Conservation (phyloP, 176 grass and related monocot genomes). For the Elaeis guineensis region DNA sequence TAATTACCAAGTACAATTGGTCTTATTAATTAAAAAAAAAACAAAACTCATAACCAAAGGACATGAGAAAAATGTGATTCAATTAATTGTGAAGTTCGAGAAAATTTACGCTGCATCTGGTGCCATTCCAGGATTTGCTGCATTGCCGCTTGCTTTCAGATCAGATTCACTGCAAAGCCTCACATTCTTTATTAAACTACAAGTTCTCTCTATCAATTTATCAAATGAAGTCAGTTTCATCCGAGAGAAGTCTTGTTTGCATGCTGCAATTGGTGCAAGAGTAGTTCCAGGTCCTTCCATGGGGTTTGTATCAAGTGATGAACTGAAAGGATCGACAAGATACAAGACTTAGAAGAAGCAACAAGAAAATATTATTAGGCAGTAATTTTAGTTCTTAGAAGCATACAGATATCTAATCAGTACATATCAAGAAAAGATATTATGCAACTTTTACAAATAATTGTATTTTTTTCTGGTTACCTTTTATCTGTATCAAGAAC, state of each 20-base stretch:
- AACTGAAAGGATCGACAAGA: conserved; percentile 10
- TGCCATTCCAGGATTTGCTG: conserved; percentile 68
- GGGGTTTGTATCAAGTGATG: conserved; percentile 1
- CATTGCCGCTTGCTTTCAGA: conserved; percentile 33
- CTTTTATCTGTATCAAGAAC: conserved; percentile 41
- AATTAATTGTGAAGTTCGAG: too few species aligned
- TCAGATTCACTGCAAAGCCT: conserved; percentile 59
- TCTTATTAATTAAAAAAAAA: too few species aligned
- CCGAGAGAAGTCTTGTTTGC: conserved; percentile 67
- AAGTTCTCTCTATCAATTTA: conserved; percentile 68
- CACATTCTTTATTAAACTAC: conserved; percentile 67
- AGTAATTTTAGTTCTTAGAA: too few species aligned
- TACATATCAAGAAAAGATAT: too few species aligned
- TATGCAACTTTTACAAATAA: too few species aligned
- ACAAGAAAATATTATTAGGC: not conserved
- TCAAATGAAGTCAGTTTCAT: conserved; percentile 88
- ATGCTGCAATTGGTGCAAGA: conserved; percentile 55
- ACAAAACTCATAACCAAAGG: too few species aligned
- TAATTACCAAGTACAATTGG: too few species aligned
- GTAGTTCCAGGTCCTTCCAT: not conserved
- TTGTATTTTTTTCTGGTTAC: conserved; percentile 10
- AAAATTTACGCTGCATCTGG: conserved; percentile 83
- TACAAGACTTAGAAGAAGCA: not conserved
- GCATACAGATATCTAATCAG: too few species aligned
- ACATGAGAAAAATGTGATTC: too few species aligned